phyloP scores from a whole-genome alignment of 805 yeast species.

The Candida xyloterini region DNA sequence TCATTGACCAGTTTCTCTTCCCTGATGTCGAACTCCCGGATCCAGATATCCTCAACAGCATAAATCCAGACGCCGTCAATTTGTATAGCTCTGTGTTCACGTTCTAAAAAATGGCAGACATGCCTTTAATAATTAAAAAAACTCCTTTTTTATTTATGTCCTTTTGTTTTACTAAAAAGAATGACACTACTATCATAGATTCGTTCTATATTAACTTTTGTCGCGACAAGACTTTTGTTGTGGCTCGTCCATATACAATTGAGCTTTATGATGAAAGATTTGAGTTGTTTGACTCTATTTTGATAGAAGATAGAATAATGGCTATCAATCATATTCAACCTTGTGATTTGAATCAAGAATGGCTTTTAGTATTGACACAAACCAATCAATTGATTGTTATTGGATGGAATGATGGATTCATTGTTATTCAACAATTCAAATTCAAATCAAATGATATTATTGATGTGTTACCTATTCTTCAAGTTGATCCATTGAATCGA shows the following conservation, averaged over 20 bases:
- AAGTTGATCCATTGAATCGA: conserved; percentile 21
- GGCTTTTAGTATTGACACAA: conserved; percentile 28
- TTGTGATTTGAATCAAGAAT: conserved; percentile 14
- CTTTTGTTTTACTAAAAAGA: background rate
- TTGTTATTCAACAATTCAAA: conserved; percentile 17
- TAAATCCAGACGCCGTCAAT: conserved; percentile 13
- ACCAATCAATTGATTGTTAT: conserved; percentile 19
- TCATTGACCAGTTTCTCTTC: conserved; percentile 23
- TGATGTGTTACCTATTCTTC: conserved; percentile 18
- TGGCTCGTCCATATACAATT: conserved; percentile 6
- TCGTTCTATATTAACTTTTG: conserved; percentile 5
- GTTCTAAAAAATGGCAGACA: conserved; percentile 11
- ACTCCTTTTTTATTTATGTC: conserved; percentile 4
- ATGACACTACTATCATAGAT: conserved; percentile 7
- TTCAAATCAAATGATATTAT: conserved; percentile 12
- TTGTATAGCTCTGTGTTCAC: conserved; percentile 18
- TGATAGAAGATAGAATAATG: conserved; percentile 15
- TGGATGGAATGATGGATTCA: conserved; percentile 14
- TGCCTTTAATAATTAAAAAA: conserved; percentile 3
- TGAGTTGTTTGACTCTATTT: background rate
- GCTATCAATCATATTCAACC: conserved; percentile 21
- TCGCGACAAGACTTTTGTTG: conserved; percentile 4
- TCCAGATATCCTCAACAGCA: conserved; percentile 8
- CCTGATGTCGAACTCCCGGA: conserved; percentile 20
- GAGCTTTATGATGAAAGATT: conserved; percentile 4